Conservation (phyloP, 805 yeast genomes). For the Metschnikowia continentalis region DNA sequence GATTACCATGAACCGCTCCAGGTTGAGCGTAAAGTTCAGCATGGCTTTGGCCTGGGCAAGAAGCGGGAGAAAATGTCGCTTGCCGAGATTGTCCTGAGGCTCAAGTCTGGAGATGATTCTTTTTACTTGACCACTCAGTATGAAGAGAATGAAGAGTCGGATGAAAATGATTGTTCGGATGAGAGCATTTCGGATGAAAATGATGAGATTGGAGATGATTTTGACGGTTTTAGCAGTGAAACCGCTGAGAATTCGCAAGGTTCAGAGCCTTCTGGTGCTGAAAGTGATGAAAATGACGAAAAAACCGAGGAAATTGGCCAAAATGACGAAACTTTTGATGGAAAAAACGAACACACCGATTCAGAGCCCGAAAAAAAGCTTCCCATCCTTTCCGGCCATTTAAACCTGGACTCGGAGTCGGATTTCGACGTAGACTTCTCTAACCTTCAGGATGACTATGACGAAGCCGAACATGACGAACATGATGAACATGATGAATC, state of each 20-base stretch:
- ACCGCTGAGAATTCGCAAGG: neutral
- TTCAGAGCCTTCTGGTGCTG: neutral
- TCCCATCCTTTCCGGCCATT: no score
- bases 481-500: constrained; percentile 4
- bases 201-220: neutral
- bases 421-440: constrained; percentile 8
- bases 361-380: no score
- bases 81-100: constrained; percentile 41
- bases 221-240: neutral
- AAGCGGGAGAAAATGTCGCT: constrained; percentile 49
- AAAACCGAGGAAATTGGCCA: neutral
- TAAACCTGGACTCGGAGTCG: neutral
- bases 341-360: no score
- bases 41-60: constrained; percentile 69
- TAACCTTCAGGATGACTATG: constrained; percentile 8
- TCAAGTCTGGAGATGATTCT: constrained; percentile 40
- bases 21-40: constrained; percentile 53
- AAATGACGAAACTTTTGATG: neutral
- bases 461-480: constrained; percentile 30
- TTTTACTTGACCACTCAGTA: constrained; percentile 72
- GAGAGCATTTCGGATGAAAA: neutral
- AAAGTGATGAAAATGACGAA: neutral
- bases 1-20: constrained; percentile 37
- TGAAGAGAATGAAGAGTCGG: constrained; percentile 32
- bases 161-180: neutral